Base-by-base conservation (phyloP, 2,329 filamentous ascomycete species). In the Ophiostoma australiae region DNA sequence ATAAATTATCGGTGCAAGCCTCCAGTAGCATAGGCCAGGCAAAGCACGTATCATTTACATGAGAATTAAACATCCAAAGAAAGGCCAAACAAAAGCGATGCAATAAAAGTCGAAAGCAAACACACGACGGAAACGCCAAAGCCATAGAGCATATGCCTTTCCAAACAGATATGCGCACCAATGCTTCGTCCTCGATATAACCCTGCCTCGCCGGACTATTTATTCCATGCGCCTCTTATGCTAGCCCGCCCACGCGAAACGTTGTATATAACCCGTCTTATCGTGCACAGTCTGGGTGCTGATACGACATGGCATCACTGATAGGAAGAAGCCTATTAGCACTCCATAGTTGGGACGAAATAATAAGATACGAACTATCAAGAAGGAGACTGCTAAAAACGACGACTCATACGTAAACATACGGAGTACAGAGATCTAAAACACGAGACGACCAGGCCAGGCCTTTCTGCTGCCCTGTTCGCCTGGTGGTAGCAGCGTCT, bases 141-240 rank as follows among this genome's bases (percentile, higher is more conserved):
- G 27, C 58, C 58, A 63, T 13, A 7, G 35, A 27, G 52, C 48
- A 55, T 44, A 44, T 39, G 35, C 37, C 8, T 39, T 8, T 31
- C 37, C 37, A 15, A 3, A 44, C 4, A 44, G 13, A n/a, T 5
- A 17, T 55, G n/a, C 20, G 7, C 48, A n/a, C 13, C 52, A 27
- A 27, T 27, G n/a, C 52, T 27, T 27, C 48, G 8, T 55, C 48
- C 27, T 23, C 20, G n/a, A n/a, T 8, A 10, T 13, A 7, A 27
- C 52, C n/a, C 23, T 48, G 15, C 20, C 13, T 27, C 6, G n/a
- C 10, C 58, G 27, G 58, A 35, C 58, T 33, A 33, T 63, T 63
- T 63, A 63, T 63, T 63, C 13, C 58, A 63, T 63, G 58, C 58
- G 58, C 7, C 58, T 63, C 27, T 17, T 33, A 63, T 63, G 27